A percentile compares a stretch with the other conserved stretches of the same genome.
These are phyloP conservation scores for Trichoderma breve DNA, from an alignment of 2,329 filamentous ascomycete species.

Conservation along the genomic window DNA sequence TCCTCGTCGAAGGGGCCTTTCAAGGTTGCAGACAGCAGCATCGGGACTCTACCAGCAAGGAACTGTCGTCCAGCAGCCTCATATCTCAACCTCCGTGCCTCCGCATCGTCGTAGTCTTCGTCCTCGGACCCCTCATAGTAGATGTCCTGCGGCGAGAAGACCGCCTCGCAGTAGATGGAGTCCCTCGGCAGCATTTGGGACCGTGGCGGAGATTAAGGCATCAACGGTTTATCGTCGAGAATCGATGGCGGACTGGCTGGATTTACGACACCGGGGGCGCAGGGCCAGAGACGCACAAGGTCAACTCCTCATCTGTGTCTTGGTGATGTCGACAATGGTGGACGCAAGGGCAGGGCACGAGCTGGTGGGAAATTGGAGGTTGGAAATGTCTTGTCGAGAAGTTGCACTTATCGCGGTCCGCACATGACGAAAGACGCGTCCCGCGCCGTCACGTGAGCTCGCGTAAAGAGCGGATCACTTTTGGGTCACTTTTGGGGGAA, in stretches of 20 bases:
- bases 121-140: constrained; percentile 58
- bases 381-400: neutral
- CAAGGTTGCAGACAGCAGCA: constrained; percentile 59
- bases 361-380: neutral
- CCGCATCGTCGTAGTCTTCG: constrained; percentile 49
- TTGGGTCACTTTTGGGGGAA: neutral
- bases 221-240: constrained; percentile 12
- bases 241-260: neutral
- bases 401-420: neutral
- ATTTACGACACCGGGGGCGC: neutral
- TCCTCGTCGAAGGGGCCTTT: constrained; percentile 57
- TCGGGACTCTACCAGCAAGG: constrained; percentile 53
- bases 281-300: neutral
- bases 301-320: constrained; percentile 2
- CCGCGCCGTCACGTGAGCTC: constrained; percentile 37
- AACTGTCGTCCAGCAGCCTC: constrained; percentile 59
- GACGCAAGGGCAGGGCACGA: neutral
- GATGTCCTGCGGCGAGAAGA: constrained; percentile 44
- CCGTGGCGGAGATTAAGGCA: constrained; percentile 24
- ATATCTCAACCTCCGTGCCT: constrained; percentile 51
- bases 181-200: constrained; percentile 30
- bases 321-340: neutral
- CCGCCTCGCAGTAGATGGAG: constrained; percentile 47
- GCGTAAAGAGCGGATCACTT: constrained; percentile 32
- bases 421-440: constrained; percentile 28